A percentile compares a stretch with the other conserved stretches of the same genome.
phyloP scores from a whole-genome alignment of 1,139 yeast genomes.

The Taphrina confusa region DNA sequence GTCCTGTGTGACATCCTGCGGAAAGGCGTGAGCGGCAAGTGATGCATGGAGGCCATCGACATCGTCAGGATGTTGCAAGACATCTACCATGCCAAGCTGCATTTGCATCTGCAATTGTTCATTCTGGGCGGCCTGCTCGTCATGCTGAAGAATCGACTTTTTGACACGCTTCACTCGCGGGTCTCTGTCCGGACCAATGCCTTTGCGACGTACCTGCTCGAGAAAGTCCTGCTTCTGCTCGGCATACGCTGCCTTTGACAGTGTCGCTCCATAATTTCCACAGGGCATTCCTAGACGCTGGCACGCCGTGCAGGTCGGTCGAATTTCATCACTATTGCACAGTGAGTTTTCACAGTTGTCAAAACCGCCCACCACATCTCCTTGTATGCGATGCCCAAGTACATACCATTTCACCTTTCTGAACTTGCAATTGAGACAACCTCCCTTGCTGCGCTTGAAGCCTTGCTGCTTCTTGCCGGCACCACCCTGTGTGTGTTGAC shows the following conservation, averaged over 20 bases:
- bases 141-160: background rate
- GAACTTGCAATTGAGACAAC: constrained; percentile 34
- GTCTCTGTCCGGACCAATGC: background rate
- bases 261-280: constrained; percentile 24
- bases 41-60: constrained; percentile 1
- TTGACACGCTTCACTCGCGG: constrained; percentile 3
- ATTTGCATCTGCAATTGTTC: constrained; percentile 24
- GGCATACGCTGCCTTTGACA: constrained; percentile 24
- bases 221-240: constrained; percentile 24
- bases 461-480: constrained; percentile 24
- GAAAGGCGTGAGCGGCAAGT: background rate
- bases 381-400: background rate
- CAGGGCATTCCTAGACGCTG: constrained; percentile 27
- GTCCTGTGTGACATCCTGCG: constrained; percentile 10
- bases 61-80: constrained; percentile 4
- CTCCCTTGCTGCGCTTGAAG: constrained; percentile 29
- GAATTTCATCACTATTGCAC: constrained; percentile 21
- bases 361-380: background rate
- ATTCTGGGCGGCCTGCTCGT: constrained; percentile 4
- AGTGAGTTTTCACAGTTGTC: no score
- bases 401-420: constrained; percentile 30
- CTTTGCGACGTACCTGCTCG: constrained; percentile 25
- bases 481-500: constrained; percentile 6
- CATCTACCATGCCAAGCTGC: constrained; percentile 17
- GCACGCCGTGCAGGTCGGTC: constrained; percentile 27